Percentiles rank a stretch among this genome's conserved stretches.
phyloP scores from a whole-genome alignment of 495 filamentous ascomycete genomes.

The Penicillium argentinense region DNA sequence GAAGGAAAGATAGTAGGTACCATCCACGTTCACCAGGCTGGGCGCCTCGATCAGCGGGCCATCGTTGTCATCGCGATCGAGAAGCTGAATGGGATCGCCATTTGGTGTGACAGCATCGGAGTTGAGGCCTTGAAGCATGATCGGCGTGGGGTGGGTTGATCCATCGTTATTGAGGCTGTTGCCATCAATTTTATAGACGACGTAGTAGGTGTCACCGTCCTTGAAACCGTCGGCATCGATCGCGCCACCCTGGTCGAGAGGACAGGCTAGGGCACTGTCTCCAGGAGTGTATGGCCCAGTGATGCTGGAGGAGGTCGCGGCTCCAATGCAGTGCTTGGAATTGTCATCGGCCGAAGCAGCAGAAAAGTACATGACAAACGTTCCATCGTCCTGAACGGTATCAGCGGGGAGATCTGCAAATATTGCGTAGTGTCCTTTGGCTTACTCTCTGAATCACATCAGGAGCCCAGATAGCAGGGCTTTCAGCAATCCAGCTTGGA shows the following conservation, averaged over 20 bases:
- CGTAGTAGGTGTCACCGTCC: constrained; percentile 30
- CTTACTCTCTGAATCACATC: constrained; percentile 43
- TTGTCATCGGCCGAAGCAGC: constrained; percentile 24
- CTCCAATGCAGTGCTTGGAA: constrained; percentile 44
- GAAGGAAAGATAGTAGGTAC: constrained; percentile 59
- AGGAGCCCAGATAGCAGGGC: constrained; percentile 48
- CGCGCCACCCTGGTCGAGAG: constrained; percentile 37
- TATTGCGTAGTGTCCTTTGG: constrained; percentile 22
- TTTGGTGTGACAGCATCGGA: constrained; percentile 49
- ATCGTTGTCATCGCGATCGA: constrained; percentile 50
- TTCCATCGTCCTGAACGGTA: constrained; percentile 25
- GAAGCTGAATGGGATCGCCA: constrained; percentile 43
- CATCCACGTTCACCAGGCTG: constrained; percentile 42
- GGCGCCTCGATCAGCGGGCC: constrained; percentile 59
- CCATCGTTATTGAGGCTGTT: constrained; percentile 53
- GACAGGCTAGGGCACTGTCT: constrained; percentile 29
- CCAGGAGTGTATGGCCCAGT: constrained; percentile 37
- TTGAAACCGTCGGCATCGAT: constrained; percentile 41
- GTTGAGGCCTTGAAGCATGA: constrained; percentile 53
- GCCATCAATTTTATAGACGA: constrained; percentile 57
- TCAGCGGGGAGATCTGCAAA: too few species aligned
- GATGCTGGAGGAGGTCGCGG: constrained; percentile 36
- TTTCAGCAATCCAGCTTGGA: constrained; percentile 28
- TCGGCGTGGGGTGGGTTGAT: constrained; percentile 45
- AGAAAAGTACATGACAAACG: constrained; percentile 44